A percentile compares a stretch with the other conserved stretches of the same genome.
phyloP scores from a whole-genome alignment of 352 stramenopile genomes.

The Phytophthora hibernalis region DNA sequence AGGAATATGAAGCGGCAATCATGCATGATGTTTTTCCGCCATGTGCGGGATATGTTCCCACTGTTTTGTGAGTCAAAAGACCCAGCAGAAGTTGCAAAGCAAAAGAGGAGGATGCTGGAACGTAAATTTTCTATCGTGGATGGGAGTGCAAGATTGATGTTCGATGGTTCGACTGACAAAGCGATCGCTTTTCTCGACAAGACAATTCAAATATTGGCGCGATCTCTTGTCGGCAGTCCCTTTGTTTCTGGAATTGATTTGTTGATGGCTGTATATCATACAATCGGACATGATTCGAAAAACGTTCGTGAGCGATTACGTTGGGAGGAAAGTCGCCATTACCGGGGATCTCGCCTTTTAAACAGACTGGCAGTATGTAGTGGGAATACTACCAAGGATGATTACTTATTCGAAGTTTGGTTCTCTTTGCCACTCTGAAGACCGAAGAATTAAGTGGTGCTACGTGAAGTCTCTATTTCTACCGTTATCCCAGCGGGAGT shows the following conservation, averaged over 20 bases:
- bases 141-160: slow-evolving; percentile 13
- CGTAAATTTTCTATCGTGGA: slow-evolving; percentile 7
- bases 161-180: background rate
- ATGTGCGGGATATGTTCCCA: background rate
- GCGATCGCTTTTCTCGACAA: background rate
- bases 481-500: background rate
- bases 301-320: slow-evolving; percentile 4
- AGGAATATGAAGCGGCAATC: slow-evolving; percentile 3
- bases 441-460: slow-evolving; percentile 2
- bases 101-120: background rate
- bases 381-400: background rate
- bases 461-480: background rate
- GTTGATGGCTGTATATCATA: background rate
- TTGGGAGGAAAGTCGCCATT: slow-evolving; percentile 2
- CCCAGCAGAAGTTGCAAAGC: background rate
- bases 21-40: slow-evolving; percentile 2
- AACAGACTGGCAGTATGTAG: background rate
- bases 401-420: background rate
- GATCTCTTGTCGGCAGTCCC: background rate
- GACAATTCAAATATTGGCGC: background rate
- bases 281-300: background rate
- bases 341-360: background rate
- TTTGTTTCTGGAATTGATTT: background rate
- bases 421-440: slow-evolving; percentile 7
- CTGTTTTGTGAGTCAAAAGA: background rate